phyloP scores from a whole-genome alignment of 2,329 filamentous ascomycete species.

The Helotiales sp. region DNA sequence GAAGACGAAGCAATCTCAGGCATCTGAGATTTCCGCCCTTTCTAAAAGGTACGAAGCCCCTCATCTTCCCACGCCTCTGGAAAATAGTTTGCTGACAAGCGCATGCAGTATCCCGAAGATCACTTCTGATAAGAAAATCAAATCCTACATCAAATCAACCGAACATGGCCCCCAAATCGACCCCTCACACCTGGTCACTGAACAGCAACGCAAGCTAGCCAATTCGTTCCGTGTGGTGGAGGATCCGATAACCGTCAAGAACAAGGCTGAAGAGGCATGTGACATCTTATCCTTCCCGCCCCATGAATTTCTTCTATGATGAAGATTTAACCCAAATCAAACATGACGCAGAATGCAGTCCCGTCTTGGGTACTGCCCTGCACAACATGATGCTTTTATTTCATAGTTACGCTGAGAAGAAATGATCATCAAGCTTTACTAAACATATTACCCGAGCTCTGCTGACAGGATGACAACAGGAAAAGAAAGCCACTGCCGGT shows the following conservation, averaged over 20 bases:
- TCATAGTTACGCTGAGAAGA: conserved; percentile 74
- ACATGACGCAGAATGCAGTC: conserved; percentile 73
- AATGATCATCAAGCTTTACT: conserved; percentile 3
- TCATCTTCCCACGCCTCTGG: neutral
- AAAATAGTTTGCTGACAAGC: conserved; percentile 14
- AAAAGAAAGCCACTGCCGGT: conserved; percentile 66
- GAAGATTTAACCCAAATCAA: conserved; percentile 70
- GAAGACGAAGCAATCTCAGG: conserved; percentile 11
- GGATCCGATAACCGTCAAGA: conserved; percentile 49
- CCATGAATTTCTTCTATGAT: conserved; percentile 57
- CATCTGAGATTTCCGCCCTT: conserved; percentile 13
- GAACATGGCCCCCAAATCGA: conserved; percentile 55
- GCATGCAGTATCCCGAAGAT: conserved; percentile 24
- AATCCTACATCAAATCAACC: conserved; percentile 54
- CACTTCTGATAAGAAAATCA: conserved; percentile 33
- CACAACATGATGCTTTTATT: conserved; percentile 58
- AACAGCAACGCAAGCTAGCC: conserved; percentile 46
- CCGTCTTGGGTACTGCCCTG: conserved; percentile 80
- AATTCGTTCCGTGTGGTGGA: conserved; percentile 53
- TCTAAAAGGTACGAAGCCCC: conserved; percentile 20
- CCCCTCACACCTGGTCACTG: conserved; percentile 48
- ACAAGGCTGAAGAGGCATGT: conserved; percentile 52
- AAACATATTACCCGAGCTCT: conserved; percentile 8
- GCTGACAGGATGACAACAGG: conserved; percentile 29
- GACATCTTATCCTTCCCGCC: neutral